These are phyloP conservation scores for Myxozyma neglecta DNA, from an alignment of 805 yeast genomes.

Conservation along the genomic window DNA sequence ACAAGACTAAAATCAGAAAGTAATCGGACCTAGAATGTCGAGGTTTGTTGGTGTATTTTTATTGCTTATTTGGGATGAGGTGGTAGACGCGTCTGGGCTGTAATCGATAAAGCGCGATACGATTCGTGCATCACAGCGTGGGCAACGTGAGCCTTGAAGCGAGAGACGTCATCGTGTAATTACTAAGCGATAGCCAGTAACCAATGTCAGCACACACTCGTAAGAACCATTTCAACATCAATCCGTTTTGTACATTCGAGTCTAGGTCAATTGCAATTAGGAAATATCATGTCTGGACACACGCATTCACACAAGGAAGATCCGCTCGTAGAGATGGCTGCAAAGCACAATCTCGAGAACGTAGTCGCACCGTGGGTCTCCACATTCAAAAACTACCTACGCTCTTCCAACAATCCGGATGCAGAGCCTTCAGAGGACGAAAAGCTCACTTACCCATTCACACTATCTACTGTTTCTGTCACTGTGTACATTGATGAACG, in stretches of 20 bases:
- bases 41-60: no score
- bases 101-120: slow-evolving; percentile 5
- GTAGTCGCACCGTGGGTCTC: slow-evolving; percentile 26
- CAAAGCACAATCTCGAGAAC: slow-evolving; percentile 19
- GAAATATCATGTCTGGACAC: not conserved
- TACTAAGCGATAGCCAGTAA: no score
- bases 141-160: not conserved
- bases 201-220: no score
- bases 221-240: no score
- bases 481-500: not conserved
- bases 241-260: no score
- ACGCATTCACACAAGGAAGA: not conserved
- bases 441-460: slow-evolving; percentile 14
- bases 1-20: not conserved
- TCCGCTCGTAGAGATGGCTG: not conserved
- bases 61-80: no score
- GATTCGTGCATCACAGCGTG: not conserved
- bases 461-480: slow-evolving; percentile 25
- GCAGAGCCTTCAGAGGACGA: not conserved
- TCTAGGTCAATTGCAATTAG: no score
- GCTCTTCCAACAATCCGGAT: not conserved
- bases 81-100: not conserved
- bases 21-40: not conserved
- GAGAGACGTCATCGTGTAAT: no score
- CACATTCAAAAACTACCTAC: slow-evolving; percentile 9